phyloP scores from a whole-genome alignment of 768 basidiomycete species.

The Psilocybe tampanensis region DNA sequence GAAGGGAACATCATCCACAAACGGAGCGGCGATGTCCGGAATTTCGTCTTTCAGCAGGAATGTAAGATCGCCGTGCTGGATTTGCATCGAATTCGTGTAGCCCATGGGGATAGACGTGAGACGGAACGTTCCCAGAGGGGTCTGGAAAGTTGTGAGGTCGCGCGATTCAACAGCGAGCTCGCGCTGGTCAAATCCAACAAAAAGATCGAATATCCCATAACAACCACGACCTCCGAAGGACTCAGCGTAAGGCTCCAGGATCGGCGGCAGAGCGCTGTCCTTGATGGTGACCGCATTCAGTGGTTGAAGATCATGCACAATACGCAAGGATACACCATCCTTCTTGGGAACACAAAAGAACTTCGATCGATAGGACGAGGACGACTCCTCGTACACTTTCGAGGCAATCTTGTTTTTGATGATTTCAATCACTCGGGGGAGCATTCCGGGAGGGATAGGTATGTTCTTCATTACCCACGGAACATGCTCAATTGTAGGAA shows the following conservation, averaged over 20 bases:
- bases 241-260: conserved; percentile 25
- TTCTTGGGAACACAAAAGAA: conserved; percentile 20
- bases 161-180: background rate
- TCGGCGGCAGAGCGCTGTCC: conserved; percentile 27
- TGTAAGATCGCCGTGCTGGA: conserved; percentile 34
- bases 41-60: conserved; percentile 14
- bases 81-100: conserved; percentile 30
- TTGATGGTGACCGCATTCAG: conserved; percentile 32
- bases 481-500: conserved; percentile 27
- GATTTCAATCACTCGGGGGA: conserved; percentile 22
- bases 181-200: conserved; percentile 30
- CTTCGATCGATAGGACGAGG: conserved; percentile 1
- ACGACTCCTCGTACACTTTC: conserved; percentile 21
- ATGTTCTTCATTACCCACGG: conserved; percentile 15
- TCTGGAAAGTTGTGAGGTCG: conserved; percentile 32
- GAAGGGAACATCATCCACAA: conserved; percentile 26
- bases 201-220: conserved; percentile 23
- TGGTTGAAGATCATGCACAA: conserved; percentile 31
- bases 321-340: conserved; percentile 12
- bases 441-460: conserved; percentile 32
- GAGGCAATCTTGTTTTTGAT: conserved; percentile 28
- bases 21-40: conserved; percentile 21
- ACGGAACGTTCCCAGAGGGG: conserved; percentile 21
- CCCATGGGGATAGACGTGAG: conserved; percentile 32
- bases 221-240: conserved; percentile 16